Base-by-base conservation (phyloP, 2,329 filamentous ascomycete species). In the Alternaria triticina region DNA sequence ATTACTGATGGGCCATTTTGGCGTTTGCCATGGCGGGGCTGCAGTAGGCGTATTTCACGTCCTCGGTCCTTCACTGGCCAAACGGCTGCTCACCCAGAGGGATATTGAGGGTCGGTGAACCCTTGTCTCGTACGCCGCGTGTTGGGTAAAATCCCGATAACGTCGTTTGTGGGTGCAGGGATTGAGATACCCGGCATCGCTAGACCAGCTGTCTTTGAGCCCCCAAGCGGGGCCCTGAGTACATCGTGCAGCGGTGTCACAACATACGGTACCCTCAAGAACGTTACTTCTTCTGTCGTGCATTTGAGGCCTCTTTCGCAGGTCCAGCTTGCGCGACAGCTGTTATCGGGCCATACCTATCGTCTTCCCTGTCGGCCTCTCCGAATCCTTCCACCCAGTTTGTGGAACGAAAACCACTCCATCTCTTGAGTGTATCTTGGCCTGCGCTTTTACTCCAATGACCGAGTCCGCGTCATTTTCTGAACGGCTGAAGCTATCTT, bases 381-480 rank as follows among this genome's bases (percentile, higher is more conserved):
- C 73, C 72, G 72, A 71, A 63, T 54, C 54, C 27, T 49, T 57
- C 43, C n/a, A 47, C 13, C 54, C 50, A 62, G 27, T 45, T 63
- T 49, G 43, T 57, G 50, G 46, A 59, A 59, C 57, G 27, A 54
- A 52, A 57, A 62, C 59, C 64, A 58, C 57, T 70, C 70, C 65
- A 70, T 59, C 62, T 73, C 71, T 74, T 73, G 66, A 65, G 60
- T 57, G 46, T n/a, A 56, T 67, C 74, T 78, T 77, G 73, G 73
- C 74, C 60, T 40, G 15, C 27, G 40, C 36, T 50, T 44, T 46
- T 66, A 69, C 67, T 72, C 75, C 73, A 77, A 77, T 76, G 57
- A 66, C 57, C 44, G 59, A 46, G 23, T n/a, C 36, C 62, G 59
- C 40, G 43, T 45, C 30, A 30, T 45, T 45, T 33, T 69, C 56